Base-by-base conservation (phyloP, 2,329 filamentous ascomycete species). In the Pseudogymnoascus sp. region DNA sequence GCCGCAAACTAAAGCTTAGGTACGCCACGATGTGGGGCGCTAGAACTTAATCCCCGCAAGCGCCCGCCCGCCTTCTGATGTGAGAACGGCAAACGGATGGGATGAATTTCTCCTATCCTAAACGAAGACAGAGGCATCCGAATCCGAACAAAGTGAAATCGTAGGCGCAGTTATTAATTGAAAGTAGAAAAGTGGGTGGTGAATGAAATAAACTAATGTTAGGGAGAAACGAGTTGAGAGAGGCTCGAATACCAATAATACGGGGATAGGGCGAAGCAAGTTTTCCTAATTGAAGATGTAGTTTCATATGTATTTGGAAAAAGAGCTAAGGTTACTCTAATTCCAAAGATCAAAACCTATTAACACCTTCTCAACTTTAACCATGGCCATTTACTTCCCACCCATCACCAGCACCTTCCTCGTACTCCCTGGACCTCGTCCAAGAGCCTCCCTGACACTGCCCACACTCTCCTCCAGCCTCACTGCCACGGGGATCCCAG, bases 401-500 rank as follows among this genome's bases (percentile, higher is more conserved):
- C 59, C 62, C 41, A 31, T 33, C 18, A 70, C 64, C 43, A 71
- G 62, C 33, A 65, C 7, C 60, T 67, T 55, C 62, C 70, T 71
- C 6, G 67, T 61, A 33, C 38, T 62, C n/a, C 74, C 73, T 9
- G 70, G 69, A 14, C 75, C 75, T 61, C 75, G 72, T 7, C 75
- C 75, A 49, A 77, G 59, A 11, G 71, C 68, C 33, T 67, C 69
- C 65, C 73, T 74, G 1, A 75, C 67, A 69, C 70, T 75, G 18
- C 67, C 49, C 18, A 66, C 37, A 40, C 11, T 65, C 41, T 60
- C 43, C 37, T 45, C 62, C 40, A 21, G 41, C 49, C 33, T 52
- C 31, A 58, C 62, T 38, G 62, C 55, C 21, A 28, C 58, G 16
- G 31, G 59, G 21, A 61, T 38, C 14, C 55, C 61, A 38, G 62